phyloP scores from a whole-genome alignment of 1,284 basidiomycete genomes.

The Leccinum griseonigrum region DNA sequence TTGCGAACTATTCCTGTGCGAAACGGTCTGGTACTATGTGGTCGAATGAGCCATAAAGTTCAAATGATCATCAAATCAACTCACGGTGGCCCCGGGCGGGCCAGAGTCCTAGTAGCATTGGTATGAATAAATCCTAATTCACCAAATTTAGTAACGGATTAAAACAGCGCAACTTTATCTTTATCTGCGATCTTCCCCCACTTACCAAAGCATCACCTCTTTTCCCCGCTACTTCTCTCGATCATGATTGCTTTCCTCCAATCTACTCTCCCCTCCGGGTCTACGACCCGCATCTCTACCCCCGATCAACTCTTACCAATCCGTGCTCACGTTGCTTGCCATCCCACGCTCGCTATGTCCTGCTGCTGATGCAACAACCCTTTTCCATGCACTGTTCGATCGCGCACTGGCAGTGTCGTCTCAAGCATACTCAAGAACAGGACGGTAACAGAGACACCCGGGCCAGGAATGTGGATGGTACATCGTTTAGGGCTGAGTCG shows the following conservation, averaged over 20 bases:
- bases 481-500: constrained; percentile 65
- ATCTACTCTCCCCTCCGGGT: constrained; percentile 35
- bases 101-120: too few species aligned
- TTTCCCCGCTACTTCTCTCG: constrained; percentile 38
- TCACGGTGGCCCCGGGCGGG: too few species aligned
- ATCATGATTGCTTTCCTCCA: constrained; percentile 48
- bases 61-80: too few species aligned
- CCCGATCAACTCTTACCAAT: constrained; percentile 67
- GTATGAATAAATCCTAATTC: too few species aligned
- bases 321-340: constrained; percentile 89
- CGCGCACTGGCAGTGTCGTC: constrained; percentile 78
- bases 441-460: constrained; percentile 79
- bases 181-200: too few species aligned
- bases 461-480: constrained; percentile 79
- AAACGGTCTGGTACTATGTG: too few species aligned
- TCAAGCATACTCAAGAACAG: constrained; percentile 93
- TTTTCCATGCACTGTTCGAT: constrained; percentile 87
- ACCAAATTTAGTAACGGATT: too few species aligned
- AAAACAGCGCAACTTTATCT: too few species aligned
- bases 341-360: constrained; percentile 76
- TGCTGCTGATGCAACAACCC: constrained; percentile 79
- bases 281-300: constrained; percentile 39
- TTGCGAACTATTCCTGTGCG: too few species aligned
- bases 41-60: too few species aligned
- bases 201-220: too few species aligned